phyloP scores from a whole-genome alignment of 495 filamentous ascomycete species.

The Ramalina intermedia region DNA sequence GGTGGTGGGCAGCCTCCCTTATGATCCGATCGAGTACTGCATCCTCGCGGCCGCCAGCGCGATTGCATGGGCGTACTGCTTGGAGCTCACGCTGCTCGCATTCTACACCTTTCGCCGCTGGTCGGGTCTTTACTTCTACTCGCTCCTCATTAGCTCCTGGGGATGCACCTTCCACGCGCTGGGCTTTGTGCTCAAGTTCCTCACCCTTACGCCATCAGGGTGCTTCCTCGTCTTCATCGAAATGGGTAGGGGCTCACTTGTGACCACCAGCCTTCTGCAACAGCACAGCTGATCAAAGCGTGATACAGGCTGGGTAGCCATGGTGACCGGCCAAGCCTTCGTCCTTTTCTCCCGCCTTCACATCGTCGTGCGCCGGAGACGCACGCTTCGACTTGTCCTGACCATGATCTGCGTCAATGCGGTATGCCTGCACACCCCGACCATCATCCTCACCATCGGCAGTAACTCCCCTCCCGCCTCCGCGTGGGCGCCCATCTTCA shows the following conservation, averaged over 20 bases:
- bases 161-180: constrained; percentile 43
- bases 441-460: constrained; percentile 41
- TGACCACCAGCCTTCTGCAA: constrained; percentile 20
- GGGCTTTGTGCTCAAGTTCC: constrained; percentile 49
- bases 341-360: constrained; percentile 58
- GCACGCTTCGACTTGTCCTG: constrained; percentile 35
- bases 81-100: constrained; percentile 19
- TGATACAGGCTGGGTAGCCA: constrained; percentile 36
- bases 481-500: constrained; percentile 30
- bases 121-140: constrained; percentile 39
- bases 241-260: constrained; percentile 14
- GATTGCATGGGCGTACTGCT: constrained; percentile 14
- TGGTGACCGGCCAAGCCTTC: constrained; percentile 53
- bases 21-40: constrained; percentile 13
- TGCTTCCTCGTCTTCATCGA: constrained; percentile 12
- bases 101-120: constrained; percentile 36
- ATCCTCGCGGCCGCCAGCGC: constrained; percentile 16
- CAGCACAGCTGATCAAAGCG: constrained; percentile 33
- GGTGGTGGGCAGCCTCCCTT: constrained; percentile 9
- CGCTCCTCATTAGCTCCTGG: constrained; percentile 34
- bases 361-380: constrained; percentile 37
- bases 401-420: constrained; percentile 46
- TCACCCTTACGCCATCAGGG: constrained; percentile 19
- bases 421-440: constrained; percentile 39
- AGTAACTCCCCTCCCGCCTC: constrained; percentile 28